Base-by-base conservation (phyloP, 2,329 filamentous ascomycete species). In the Cercospora berteroae region DNA sequence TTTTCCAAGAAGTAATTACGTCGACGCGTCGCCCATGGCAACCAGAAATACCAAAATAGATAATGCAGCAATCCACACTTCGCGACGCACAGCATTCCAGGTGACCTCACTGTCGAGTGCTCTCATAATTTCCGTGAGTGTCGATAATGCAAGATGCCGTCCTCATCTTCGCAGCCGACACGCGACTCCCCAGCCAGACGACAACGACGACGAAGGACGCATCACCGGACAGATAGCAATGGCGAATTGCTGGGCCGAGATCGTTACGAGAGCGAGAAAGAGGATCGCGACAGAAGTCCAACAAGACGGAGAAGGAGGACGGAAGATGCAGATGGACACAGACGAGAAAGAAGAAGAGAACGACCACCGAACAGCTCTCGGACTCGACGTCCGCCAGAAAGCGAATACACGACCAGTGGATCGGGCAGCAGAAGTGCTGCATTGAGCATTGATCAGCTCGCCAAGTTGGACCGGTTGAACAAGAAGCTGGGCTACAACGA, bases 21-120 rank as follows among this genome's bases (percentile, higher is more conserved):
- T 52, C 48, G 48, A 27, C 23, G 48, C 23, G 48, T 52, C 20
- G 29, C 55, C 55, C 86, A 99, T 91, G 76, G 92, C 93, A 4
- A 95, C 98, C 39, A 86, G 84, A 81, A 97, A 98, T 73, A 96
- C 89, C 27, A 99, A 86, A 4, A 85, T 83, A 10, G 90, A 86
- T 27, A 98, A 84, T 2, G 84, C 89, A 5, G 88, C 84, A 48
- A 20, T 27, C 27, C 16, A 33, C 10, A 23, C n/a, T 36, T 33
- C 31, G n/a, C 27, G 31, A 58, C 27, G 48, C 63, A 65, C 63
- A 60, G 63, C 63, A 59, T 66, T 66, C 64, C 64, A 42, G 39
- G 18, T 50, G 56, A 60, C 36, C 55, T 58, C 55, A 58, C 55
- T 58, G 27, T 31, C 25, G 55, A 58, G 27, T 5, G n/a, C 18